Conservation (phyloP, 2,329 filamentous ascomycete genomes). For the Cryphonectria carpinicola region DNA sequence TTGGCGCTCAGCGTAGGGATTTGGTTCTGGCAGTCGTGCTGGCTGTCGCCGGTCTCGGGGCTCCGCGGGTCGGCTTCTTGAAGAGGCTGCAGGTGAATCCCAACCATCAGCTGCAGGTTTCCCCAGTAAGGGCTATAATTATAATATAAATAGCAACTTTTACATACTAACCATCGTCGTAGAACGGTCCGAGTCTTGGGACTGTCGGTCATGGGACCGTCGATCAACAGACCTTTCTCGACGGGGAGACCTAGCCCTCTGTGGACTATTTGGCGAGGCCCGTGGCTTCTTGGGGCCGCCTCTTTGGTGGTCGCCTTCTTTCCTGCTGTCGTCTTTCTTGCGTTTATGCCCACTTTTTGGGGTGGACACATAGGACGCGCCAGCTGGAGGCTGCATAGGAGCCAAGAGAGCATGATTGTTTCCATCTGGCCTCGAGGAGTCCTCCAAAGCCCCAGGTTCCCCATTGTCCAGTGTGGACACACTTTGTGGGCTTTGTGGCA, state of each 20-base stretch:
- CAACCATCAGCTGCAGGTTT: neutral
- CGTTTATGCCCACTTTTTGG: neutral
- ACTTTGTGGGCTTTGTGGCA: neutral
- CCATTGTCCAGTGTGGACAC: neutral
- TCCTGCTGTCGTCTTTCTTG: neutral
- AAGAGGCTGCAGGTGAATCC: neutral
- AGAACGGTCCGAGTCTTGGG: neutral
- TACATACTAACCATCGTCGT: neutral
- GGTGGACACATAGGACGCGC: neutral
- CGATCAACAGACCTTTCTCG: neutral
- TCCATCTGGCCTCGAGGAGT: neutral
- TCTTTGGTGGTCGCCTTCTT: too few relatives aligned
- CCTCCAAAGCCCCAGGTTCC: neutral
- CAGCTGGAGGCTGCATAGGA: neutral
- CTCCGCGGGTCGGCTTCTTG: neutral
- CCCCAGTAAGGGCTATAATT: neutral
- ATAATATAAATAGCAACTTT: too few relatives aligned
- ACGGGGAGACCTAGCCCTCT: neutral
- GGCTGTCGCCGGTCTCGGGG: neutral
- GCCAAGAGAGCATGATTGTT: neutral
- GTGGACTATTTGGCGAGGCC: too few relatives aligned
- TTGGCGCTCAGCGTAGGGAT: neutral
- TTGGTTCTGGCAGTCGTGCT: neutral
- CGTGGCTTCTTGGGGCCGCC: neutral
- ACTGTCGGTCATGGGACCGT: neutral